Base-by-base conservation (phyloP, 345 rosid genomes). In the Pistacia integerrima region DNA sequence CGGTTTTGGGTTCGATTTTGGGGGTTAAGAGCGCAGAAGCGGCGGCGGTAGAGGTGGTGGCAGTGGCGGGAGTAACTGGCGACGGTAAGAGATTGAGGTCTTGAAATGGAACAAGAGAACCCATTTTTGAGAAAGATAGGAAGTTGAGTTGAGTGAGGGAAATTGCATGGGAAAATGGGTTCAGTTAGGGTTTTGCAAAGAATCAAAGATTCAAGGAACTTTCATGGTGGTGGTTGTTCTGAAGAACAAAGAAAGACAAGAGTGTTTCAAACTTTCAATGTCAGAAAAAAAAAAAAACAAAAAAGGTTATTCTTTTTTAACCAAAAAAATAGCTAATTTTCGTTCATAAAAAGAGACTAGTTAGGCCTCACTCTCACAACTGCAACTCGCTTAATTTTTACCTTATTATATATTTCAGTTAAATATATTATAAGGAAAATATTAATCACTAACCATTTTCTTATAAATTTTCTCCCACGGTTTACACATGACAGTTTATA, bases 31-130 rank as follows among this genome's bases (percentile, higher is more conserved):
- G 65, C 18, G 72, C 11, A 73, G 75, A 3, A 22, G 82, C 28
- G 36, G 82, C 5, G 81, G 82, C 20, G 30, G 82, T 48, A 55
- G 84, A 20, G 67, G 69, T 18, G 69, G 83, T 4, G 77, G 78
- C n/a, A 63, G 78, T 1, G 75, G 72, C n/a, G 60, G 76, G 3
- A 67, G 44, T n/a, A 25, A 63, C 71, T 7, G 86, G 76, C 38
- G 74, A 83, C 9, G 87, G 85, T 35, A 67, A 49, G 41, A 80
- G 85, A 74, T 90, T 88, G 46, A 91, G 94, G 91, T 90, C 98
- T 68, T 79, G 91, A 70, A 93, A 84, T 25, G 92, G 92, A 33
- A 88, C 64, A 2, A 82, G 9, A 36, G 89, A 82, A 38, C 85
- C 90, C 94, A 90, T 93, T 80, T 66, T 20, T 69, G 0, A 13